Evolutionary conservation across 2,329 filamentous ascomycete genomes (phyloP), one percentile per base, ranked within the genome.

Genomic region (Rosellinia necatrix): DNA sequence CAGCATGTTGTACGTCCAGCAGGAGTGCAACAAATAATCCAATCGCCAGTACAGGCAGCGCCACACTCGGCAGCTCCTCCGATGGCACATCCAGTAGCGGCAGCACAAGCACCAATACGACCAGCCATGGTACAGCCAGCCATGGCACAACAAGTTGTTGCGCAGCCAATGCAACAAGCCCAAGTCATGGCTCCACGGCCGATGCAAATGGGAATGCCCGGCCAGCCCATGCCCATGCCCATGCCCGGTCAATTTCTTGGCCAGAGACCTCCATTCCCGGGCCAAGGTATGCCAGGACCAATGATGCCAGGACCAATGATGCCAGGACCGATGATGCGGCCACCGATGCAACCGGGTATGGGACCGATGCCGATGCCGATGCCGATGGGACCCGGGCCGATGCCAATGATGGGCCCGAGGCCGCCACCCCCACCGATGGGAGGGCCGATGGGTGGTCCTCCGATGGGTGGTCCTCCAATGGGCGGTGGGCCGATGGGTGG

Each of bases 191-290:
- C 41, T 10, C 42, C 22, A 24, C 27, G 40, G 12, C 57, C 57
- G 6, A 27, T 50, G 13, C 58, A 56, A 10, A 54, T 57, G 46
- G 49, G 21, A 24, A 21, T 41, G 25, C 49, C 56, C 4, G 32
- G 17, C 25, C 56, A 53, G 21, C 43, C 42, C 10, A 43, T 51
- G 56, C 37, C 44, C 19, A 53, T 51, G 51, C 46, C 50, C 37
- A 9, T 50, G 0, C 46, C 37, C 3, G 13, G 17, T 2, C 50
- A 55, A 43, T 6, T n/a, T 17, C 21, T 46, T 24, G 55, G 44
- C 32, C 55, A 34, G 10, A 43, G 49, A 25, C 53, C 53, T 15
- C 22, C 15, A 21, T 47, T 37, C n/a, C 49, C 47, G 34, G 21
- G 15, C 21, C 58, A 52, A 19, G 30, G 19, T 43, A 42, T 35